phyloP scores from a whole-genome alignment of 2,329 filamentous ascomycete species.

The Botrytis squamosa region DNA sequence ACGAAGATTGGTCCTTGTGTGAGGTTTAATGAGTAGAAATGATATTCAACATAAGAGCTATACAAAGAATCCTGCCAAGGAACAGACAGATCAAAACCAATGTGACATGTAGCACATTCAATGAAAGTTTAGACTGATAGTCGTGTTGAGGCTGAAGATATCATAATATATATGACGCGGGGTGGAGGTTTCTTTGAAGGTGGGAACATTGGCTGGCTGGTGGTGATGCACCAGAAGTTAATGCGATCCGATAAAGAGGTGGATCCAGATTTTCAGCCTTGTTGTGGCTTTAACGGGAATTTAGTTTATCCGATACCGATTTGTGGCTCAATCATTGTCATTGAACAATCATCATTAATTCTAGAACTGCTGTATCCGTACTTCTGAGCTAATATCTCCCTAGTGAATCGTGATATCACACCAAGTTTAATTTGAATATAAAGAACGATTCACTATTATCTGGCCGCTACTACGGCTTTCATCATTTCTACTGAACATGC shows the following conservation, averaged over 20 bases:
- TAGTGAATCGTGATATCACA: not conserved
- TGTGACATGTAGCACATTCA: slow-evolving; percentile 1
- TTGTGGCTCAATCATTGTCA: slow-evolving; percentile 7
- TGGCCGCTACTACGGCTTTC: not conserved
- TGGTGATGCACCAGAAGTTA: not conserved
- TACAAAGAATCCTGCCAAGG: not conserved
- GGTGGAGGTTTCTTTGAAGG: slow-evolving; percentile 7
- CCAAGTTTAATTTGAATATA: not conserved
- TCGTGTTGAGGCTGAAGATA: slow-evolving; percentile 14
- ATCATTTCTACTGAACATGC: not conserved
- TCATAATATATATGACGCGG: slow-evolving; percentile 1
- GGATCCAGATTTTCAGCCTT: slow-evolving; percentile 11
- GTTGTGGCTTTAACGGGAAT: not conserved
- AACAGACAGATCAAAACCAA: not conserved
- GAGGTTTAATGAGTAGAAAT: slow-evolving; percentile 2
- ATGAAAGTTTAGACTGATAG: not conserved
- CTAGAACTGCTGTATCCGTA: not conserved
- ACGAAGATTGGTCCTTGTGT: slow-evolving; percentile 25
- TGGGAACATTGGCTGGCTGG: not conserved
- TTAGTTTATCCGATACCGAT: slow-evolving; percentile 7
- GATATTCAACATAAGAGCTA: not conserved
- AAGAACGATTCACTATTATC: not conserved
- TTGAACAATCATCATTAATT: slow-evolving; percentile 6
- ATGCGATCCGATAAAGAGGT: slow-evolving; percentile 22
- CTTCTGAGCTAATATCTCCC: not conserved